These are phyloP conservation scores for Eragrostis tef DNA, from an alignment of 202 grass and related monocot genomes.

Conservation along the genomic window DNA sequence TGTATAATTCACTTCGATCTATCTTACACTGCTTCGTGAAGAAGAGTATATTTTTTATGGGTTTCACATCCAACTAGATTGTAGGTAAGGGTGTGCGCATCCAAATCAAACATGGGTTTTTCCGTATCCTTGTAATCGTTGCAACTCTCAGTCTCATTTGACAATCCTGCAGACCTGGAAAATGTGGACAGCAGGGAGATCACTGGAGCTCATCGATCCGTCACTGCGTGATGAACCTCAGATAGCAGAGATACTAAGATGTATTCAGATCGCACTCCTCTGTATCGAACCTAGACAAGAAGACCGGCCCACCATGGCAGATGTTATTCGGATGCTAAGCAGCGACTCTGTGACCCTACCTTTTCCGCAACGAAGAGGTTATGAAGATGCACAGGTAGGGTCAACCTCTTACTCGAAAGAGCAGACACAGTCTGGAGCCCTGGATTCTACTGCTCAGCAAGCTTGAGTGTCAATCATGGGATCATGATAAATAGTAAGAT, in stretches of 20 bases:
- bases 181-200: background rate
- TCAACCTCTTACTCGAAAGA: background rate
- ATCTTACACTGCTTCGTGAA: no score
- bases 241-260: background rate
- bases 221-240: background rate
- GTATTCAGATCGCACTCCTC: background rate
- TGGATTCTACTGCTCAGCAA: background rate
- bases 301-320: background rate
- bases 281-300: background rate
- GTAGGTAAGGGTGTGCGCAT: background rate
- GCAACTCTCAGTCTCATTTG: background rate
- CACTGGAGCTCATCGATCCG: background rate
- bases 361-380: background rate
- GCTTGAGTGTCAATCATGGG: background rate
- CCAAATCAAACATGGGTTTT: background rate
- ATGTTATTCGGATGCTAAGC: conserved; percentile 10
- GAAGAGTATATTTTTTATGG: no score
- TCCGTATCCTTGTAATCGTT: background rate
- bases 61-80: background rate
- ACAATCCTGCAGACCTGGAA: background rate
- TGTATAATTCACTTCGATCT: background rate
- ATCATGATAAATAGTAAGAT: background rate
- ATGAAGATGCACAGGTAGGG: background rate
- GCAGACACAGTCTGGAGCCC: background rate
- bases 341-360: background rate